phyloP scores from a whole-genome alignment of 78 protist genomes.

The Dictyostelium discoideum region dicty_2.7 NC_007090.3:972501-973000 shows the following conservation, averaged over 20 bases:
- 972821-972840: no score
- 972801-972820: no score
- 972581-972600: conserved; percentile 47
- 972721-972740: background rate
- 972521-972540: conserved; percentile 56
- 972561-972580: conserved; percentile 53
- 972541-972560: conserved; percentile 43
- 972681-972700: background rate
- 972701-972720: background rate
- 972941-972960: no score
- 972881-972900: no score
- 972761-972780: no score
- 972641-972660: background rate
- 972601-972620: no score
- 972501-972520: conserved; percentile 50
- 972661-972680: background rate
- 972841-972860: no score
- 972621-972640: background rate
- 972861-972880: no score
- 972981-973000: background rate
- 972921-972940: no score
- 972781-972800: no score
- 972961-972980: background rate
- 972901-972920: no score
- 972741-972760: no score